Conservation (phyloP, 768 basidiomycete species). For the Serpula lacrymans region DNA sequence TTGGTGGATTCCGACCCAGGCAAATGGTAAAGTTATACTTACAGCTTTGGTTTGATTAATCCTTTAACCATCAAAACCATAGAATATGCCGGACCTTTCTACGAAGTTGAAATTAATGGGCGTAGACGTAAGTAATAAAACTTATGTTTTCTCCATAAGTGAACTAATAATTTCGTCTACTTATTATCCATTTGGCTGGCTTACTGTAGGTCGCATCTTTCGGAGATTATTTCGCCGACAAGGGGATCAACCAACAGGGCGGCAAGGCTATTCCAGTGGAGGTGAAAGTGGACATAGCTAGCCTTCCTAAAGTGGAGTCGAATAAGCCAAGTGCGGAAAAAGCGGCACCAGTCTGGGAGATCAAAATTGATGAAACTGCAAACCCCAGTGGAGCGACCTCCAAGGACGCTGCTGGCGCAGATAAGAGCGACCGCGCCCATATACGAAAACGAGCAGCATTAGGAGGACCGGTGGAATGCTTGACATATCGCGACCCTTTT, state of each 20-base stretch:
- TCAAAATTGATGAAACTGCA: constrained; percentile 4
- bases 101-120: constrained; percentile 65
- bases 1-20: constrained; percentile 38
- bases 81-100: constrained; percentile 62
- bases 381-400: not conserved
- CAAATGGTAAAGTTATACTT: constrained; percentile 33
- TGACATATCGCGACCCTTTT: constrained; percentile 73
- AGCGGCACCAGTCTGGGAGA: constrained; percentile 9
- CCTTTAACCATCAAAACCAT: constrained; percentile 1
- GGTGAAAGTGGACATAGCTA: not conserved
- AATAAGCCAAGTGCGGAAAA: constrained; percentile 2
- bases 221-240: constrained; percentile 71
- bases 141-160: not conserved
- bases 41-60: not conserved
- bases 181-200: not conserved
- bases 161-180: not conserved
- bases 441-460: constrained; percentile 18
- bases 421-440: not conserved
- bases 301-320: constrained; percentile 1
- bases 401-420: constrained; percentile 2
- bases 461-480: constrained; percentile 48
- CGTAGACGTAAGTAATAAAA: constrained; percentile 40
- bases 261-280: not conserved
- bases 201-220: constrained; percentile 61
- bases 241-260: constrained; percentile 21